Evolutionary conservation across 1,139 yeast species (phyloP).

Genomic region (Suhomyces chickasaworum): DNA sequence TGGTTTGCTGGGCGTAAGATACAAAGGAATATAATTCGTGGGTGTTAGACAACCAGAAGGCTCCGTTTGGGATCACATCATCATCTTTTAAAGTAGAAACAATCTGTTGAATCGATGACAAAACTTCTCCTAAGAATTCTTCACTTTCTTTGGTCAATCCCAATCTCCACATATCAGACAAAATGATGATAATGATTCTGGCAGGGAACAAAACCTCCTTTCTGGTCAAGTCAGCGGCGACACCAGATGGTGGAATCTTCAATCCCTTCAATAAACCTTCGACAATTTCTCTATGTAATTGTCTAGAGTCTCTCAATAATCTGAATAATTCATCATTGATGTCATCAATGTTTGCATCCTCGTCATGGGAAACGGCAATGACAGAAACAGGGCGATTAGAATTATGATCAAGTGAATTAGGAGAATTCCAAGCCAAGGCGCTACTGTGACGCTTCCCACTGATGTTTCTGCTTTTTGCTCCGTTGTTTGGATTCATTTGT

Average conservation of each 20-base stretch:
- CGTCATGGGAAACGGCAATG: conserved; percentile 57
- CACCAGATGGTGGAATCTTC: conserved; percentile 83
- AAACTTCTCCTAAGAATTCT: conserved; percentile 84
- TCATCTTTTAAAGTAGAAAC: conserved; percentile 76
- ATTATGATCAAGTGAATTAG: conserved; percentile 33
- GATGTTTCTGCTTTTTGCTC: conserved; percentile 30
- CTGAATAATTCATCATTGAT: conserved; percentile 74
- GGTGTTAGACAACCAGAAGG: conserved; percentile 96
- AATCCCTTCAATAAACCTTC: conserved; percentile 87
- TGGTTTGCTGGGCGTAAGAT: conserved; percentile 88
- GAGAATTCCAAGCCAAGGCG: conserved; percentile 40
- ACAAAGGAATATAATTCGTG: conserved; percentile 95
- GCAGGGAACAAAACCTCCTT: conserved; percentile 97
- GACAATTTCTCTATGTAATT: conserved; percentile 80
- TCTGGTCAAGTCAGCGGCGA: conserved; percentile 78
- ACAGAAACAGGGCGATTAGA: conserved; percentile 58
- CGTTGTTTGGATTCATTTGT: conserved; percentile 17
- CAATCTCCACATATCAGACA: conserved; percentile 98
- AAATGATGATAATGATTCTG: conserved; percentile 84
- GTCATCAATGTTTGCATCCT: conserved; percentile 61
- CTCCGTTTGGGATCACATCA: conserved; percentile 88
- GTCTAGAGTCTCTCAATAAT: conserved; percentile 76
- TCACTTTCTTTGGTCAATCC: conserved; percentile 94
- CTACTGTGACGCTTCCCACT: conserved; percentile 45
- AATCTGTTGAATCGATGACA: conserved; percentile 82